These are phyloP conservation scores for Entonaema liquescens DNA, from an alignment of 495 filamentous ascomycete species.

Conservation along the genomic window DNA sequence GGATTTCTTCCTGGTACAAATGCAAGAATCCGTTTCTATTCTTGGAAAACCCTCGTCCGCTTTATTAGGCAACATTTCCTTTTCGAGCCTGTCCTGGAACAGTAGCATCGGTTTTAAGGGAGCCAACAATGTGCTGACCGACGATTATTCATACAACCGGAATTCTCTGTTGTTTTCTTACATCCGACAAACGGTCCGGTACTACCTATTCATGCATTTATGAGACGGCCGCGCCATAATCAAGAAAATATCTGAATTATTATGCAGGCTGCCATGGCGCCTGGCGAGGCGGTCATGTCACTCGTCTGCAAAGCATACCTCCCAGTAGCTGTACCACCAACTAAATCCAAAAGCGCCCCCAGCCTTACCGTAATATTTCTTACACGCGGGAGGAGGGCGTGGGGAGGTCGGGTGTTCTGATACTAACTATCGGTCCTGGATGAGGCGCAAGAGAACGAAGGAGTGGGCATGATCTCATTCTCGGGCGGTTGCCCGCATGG, in stretches of 20 bases:
- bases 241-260: not conserved
- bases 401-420: constrained; percentile 16
- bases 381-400: constrained; percentile 13
- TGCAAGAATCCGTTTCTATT: constrained; percentile 37
- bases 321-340: constrained; percentile 21
- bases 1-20: constrained; percentile 28
- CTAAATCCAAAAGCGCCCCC: constrained; percentile 17
- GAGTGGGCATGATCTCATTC: constrained; percentile 35
- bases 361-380: constrained; percentile 28
- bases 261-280: constrained; percentile 7
- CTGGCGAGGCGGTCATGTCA: not conserved
- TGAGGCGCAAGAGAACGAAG: constrained; percentile 31
- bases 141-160: constrained; percentile 13
- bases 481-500: constrained; percentile 17
- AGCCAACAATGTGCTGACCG: constrained; percentile 11
- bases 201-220: not conserved
- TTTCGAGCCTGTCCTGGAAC: constrained; percentile 32
- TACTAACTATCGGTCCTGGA: constrained; percentile 7
- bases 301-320: not conserved
- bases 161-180: constrained; percentile 6
- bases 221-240: not conserved
- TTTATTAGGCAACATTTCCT: constrained; percentile 24
- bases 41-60: constrained; percentile 25
- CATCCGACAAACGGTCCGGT: not conserved
- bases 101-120: constrained; percentile 32